phyloP scores from a whole-genome alignment of 2,329 filamentous ascomycete genomes.

The Westerdykella aurantiaca region DNA sequence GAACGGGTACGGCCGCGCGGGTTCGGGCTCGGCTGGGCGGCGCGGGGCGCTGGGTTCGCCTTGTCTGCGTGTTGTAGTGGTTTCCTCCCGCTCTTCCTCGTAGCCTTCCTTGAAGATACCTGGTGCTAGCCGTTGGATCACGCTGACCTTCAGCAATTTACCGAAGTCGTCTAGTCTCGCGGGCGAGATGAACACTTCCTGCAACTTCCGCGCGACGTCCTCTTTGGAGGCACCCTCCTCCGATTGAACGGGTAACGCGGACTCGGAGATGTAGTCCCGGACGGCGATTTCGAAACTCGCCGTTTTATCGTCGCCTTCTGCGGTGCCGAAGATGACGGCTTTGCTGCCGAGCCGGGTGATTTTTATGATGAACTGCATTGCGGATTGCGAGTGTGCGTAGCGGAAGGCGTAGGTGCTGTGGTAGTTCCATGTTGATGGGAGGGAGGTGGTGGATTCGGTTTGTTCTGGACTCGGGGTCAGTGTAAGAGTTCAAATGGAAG shows the following conservation, averaged over 20 bases:
- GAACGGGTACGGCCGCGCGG: constrained; percentile 63
- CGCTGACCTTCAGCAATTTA: constrained; percentile 64
- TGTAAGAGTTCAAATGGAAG: too few species aligned
- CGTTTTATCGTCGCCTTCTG: constrained; percentile 73
- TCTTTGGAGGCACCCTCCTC: constrained; percentile 44
- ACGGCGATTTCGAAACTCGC: constrained; percentile 67
- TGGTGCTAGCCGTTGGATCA: constrained; percentile 80
- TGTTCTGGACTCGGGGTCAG: too few species aligned
- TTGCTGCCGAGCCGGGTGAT: constrained; percentile 76
- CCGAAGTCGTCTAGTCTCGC: constrained; percentile 64
- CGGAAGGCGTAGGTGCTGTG: constrained; percentile 70
- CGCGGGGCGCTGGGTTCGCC: constrained; percentile 35
- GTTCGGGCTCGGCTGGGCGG: constrained; percentile 49
- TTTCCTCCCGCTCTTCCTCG: constrained; percentile 51
- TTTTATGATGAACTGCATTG: constrained; percentile 77
- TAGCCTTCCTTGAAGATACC: constrained; percentile 73
- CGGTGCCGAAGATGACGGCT: constrained; percentile 75
- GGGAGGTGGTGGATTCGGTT: constrained; percentile 49
- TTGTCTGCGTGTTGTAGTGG: constrained; percentile 13
- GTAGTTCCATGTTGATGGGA: constrained; percentile 77
- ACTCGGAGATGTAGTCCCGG: constrained; percentile 67
- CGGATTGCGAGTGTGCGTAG: constrained; percentile 79
- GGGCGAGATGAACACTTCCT: constrained; percentile 67
- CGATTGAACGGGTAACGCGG: constrained; percentile 50
- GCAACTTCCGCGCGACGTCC: constrained; percentile 39